These are phyloP conservation scores for Capillidium rhysosporum DNA, from an alignment of 371 early-diverging fungal species.

Conservation along the genomic window DNA sequence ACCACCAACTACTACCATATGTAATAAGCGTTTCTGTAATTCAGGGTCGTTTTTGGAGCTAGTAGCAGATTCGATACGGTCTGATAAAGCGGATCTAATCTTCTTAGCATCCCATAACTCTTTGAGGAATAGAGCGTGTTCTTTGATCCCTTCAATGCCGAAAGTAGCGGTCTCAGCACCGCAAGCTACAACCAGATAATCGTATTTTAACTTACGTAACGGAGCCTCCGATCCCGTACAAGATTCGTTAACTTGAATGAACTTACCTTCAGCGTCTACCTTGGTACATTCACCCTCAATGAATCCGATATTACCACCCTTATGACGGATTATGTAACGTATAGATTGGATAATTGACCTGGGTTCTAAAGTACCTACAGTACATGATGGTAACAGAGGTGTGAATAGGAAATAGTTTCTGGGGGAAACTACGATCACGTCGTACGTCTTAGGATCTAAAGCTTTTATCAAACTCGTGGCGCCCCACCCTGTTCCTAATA, in stretches of 20 bases:
- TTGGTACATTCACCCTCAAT: constrained; percentile 16
- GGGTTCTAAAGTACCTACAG: constrained; percentile 71
- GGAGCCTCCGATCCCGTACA: constrained; percentile 22
- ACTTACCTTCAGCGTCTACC: constrained; percentile 12
- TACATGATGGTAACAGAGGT: constrained; percentile 56
- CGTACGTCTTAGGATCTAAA: constrained; percentile 52
- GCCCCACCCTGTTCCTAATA: constrained; percentile 77
- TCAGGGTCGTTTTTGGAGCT: constrained; percentile 56
- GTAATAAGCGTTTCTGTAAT: constrained; percentile 62
- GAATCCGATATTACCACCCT: constrained; percentile 13
- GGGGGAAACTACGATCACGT: constrained; percentile 66
- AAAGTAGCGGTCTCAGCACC: constrained; percentile 83
- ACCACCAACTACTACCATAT: constrained; percentile 93
- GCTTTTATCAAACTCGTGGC: constrained; percentile 57
- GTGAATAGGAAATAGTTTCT: constrained; percentile 84
- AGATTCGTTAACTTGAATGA: constrained; percentile 20
- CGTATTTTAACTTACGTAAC: constrained; percentile 34
- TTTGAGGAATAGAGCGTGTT: constrained; percentile 75
- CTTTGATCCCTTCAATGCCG: constrained; percentile 69
- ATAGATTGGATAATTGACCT: constrained; percentile 55
- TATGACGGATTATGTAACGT: constrained; percentile 27
- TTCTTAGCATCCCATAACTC: constrained; percentile 74
- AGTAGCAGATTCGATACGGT: constrained; percentile 74
- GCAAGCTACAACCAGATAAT: constrained; percentile 70
- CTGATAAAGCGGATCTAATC: constrained; percentile 69